These are phyloP conservation scores for Castanea mollissima DNA, from an alignment of 306 rosid species.

Conservation along the genomic window DNA sequence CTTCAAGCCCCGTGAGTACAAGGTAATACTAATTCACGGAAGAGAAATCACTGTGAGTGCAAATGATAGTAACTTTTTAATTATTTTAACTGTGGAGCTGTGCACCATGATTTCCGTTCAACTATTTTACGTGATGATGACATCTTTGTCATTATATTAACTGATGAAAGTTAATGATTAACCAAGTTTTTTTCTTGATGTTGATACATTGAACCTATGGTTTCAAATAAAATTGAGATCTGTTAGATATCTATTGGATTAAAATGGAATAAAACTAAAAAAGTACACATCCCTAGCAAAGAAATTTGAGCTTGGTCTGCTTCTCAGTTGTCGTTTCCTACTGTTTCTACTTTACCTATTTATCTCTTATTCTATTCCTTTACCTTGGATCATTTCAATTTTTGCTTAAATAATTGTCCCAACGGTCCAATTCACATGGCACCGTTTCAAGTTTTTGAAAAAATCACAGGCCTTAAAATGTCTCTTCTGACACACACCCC, in stretches of 20 bases:
- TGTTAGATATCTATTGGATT: not conserved
- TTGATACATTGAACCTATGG: conserved; percentile 10
- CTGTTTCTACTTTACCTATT: conserved; percentile 16
- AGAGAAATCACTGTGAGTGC: not conserved
- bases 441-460: conserved; percentile 29
- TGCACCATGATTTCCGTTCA: not conserved
- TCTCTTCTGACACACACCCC: conserved; percentile 25
- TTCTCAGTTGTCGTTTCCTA: conserved; percentile 31
- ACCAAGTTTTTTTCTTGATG: not conserved
- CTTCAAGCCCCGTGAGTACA: no score
- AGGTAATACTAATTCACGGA: no score
- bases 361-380: conserved; percentile 42
- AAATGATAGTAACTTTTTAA: not conserved
- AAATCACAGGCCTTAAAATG: not conserved
- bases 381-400: conserved; percentile 30
- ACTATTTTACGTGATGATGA: not conserved
- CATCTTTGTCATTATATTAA: no score
- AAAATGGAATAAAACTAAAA: not conserved
- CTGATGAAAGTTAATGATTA: not conserved
- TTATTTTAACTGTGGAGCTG: not conserved
- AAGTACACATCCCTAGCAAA: conserved; percentile 21
- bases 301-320: conserved; percentile 32
- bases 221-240: not conserved
- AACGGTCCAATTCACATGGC: conserved; percentile 76
- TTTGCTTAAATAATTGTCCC: conserved; percentile 31